Percentiles rank a stretch among this genome's conserved stretches.
Conservation (phyloP, 805 yeast species). For the Barnettozyma pratensis region DNA sequence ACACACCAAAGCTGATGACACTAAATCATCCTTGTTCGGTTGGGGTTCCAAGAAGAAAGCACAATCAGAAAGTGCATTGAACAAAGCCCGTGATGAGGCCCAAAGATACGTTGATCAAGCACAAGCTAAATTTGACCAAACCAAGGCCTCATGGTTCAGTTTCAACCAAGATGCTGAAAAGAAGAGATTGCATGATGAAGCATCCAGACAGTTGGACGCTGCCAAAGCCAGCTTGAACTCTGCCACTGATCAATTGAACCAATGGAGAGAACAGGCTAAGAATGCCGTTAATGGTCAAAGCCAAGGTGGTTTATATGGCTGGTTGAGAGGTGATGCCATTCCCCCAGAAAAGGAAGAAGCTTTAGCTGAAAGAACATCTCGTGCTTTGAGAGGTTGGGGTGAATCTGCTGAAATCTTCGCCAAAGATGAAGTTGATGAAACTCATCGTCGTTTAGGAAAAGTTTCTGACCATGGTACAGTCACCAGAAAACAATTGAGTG, state of each 20-base stretch:
- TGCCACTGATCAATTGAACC: constrained; percentile 12
- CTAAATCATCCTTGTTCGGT: constrained; percentile 11
- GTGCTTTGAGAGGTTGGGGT: constrained; percentile 42
- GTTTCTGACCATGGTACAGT: constrained; percentile 5
- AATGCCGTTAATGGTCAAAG: constrained; percentile 7
- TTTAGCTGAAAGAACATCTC: constrained; percentile 30
- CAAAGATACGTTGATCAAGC: constrained; percentile 30
- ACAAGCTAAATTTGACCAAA: constrained; percentile 29
- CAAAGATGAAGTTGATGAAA: constrained; percentile 32
- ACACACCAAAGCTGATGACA: constrained; percentile 6
- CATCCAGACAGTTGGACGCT: constrained; percentile 21
- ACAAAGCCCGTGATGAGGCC: constrained; percentile 25
- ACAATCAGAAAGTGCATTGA: constrained; percentile 11
- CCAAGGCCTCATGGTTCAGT: constrained; percentile 27
- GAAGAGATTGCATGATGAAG: constrained; percentile 22
- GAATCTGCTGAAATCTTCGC: constrained; percentile 39
- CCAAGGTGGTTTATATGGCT: constrained; percentile 19
- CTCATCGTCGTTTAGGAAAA: constrained; percentile 4
- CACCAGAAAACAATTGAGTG: constrained; percentile 1
- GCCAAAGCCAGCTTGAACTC: constrained; percentile 20
- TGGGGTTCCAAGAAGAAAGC: constrained; percentile 16
- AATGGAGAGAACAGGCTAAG: constrained; percentile 18
- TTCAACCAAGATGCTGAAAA: constrained; percentile 21
- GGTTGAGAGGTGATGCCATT: constrained; percentile 24
- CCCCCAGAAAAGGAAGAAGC: constrained; percentile 26